These are phyloP conservation scores for Tilletia indica DNA, from an alignment of 1,284 basidiomycete genomes.

Conservation along the genomic window DNA sequence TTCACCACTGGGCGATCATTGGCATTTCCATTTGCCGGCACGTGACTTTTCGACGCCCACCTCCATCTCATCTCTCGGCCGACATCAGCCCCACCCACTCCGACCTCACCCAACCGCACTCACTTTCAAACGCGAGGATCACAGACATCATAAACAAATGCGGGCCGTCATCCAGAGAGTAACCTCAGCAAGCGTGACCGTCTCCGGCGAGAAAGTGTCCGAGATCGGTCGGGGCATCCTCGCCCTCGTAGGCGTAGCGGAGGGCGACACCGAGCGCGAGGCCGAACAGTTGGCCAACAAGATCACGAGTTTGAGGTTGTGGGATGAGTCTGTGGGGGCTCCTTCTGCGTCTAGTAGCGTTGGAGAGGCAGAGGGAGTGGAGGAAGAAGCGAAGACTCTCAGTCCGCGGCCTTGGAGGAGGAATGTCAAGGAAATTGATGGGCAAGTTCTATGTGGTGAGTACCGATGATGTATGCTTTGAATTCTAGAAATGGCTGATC, in stretches of 20 bases:
- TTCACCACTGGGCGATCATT: too few species aligned
- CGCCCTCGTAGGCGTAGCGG: conserved; percentile 46
- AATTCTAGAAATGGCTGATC: too few species aligned
- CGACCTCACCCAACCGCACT: too few species aligned
- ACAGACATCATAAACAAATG: conserved; percentile 25
- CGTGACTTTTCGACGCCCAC: too few species aligned
- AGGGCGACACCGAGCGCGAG: conserved; percentile 44
- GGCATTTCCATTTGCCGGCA: too few species aligned
- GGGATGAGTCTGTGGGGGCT: conserved; percentile 38
- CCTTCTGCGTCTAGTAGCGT: neutral
- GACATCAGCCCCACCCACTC: too few species aligned
- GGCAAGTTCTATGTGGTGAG: conserved; percentile 48
- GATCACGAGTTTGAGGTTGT: conserved; percentile 45
- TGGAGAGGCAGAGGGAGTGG: neutral
- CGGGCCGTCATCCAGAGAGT: conserved; percentile 52
- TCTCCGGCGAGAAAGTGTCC: conserved; percentile 46
- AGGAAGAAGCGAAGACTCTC: neutral
- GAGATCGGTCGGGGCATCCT: conserved; percentile 51
- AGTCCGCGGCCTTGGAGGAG: conserved; percentile 38
- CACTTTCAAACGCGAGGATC: too few species aligned
- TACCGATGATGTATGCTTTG: neutral
- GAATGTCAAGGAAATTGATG: conserved; percentile 45
- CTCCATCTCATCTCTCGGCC: too few species aligned
- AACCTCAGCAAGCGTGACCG: conserved; percentile 49
- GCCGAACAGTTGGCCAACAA: conserved; percentile 38